Conservation (phyloP, 768 basidiomycete species). For the Boletus rex-veris region DNA sequence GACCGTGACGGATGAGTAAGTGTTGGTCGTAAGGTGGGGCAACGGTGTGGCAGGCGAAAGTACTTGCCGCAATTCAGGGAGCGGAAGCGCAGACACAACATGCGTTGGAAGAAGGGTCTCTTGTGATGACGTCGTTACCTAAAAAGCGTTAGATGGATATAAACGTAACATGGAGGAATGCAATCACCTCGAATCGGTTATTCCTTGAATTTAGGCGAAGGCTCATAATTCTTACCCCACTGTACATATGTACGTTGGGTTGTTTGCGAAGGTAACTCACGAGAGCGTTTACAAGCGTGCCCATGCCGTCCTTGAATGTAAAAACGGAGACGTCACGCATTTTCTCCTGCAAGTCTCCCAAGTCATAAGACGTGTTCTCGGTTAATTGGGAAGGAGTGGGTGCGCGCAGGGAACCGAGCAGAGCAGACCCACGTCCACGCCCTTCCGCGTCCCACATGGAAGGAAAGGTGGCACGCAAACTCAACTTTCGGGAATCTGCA, state of each 20-base stretch:
- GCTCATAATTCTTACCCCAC: slow-evolving; percentile 37
- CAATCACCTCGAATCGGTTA: slow-evolving; percentile 44
- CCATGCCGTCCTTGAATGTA: slow-evolving; percentile 76
- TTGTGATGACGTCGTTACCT: slow-evolving; percentile 35
- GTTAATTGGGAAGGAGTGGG: slow-evolving; percentile 4
- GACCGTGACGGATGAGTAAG: slow-evolving; percentile 79
- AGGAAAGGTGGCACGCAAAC: slow-evolving; percentile 76
- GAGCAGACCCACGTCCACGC: slow-evolving; percentile 63
- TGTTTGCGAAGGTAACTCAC: slow-evolving; percentile 40
- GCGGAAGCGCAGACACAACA: slow-evolving; percentile 73
- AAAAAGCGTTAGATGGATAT: not conserved
- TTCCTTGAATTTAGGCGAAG: slow-evolving; percentile 34
- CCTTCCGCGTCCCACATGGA: slow-evolving; percentile 68
- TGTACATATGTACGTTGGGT: slow-evolving; percentile 57
- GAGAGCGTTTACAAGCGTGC: slow-evolving; percentile 59
- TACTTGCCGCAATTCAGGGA: slow-evolving; percentile 47
- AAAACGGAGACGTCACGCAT: slow-evolving; percentile 72
- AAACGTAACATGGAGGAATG: not conserved
- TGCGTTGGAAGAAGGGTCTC: slow-evolving; percentile 49
- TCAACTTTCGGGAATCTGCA: slow-evolving; percentile 71
- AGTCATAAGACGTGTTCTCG: slow-evolving; percentile 35
- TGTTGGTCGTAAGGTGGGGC: slow-evolving; percentile 68
- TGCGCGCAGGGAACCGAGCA: slow-evolving; percentile 51
- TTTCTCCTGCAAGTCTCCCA: slow-evolving; percentile 45
- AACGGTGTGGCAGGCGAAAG: slow-evolving; percentile 41